These are phyloP conservation scores for Yamadazyma blattariae DNA, from an alignment of 1,139 yeast genomes.

Conservation along the genomic window DNA sequence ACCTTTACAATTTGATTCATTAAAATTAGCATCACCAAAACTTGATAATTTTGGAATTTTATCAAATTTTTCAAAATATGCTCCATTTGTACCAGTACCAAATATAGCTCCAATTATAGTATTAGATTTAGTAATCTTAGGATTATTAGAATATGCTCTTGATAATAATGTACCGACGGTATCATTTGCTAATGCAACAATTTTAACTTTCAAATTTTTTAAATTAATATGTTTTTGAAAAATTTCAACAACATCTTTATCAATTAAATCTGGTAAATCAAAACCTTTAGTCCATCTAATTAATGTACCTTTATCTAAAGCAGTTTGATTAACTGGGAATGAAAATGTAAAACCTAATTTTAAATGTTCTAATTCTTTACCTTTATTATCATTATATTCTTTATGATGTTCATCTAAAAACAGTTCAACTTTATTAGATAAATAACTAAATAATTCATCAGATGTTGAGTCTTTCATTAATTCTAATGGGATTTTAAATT, in stretches of 20 bases:
- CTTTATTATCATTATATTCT: constrained; percentile 23
- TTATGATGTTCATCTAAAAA: constrained; percentile 66
- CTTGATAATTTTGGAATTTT: constrained; percentile 64
- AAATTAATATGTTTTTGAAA: constrained; percentile 67
- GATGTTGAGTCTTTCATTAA: constrained; percentile 55
- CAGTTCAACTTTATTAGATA: constrained; percentile 64
- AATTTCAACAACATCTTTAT: constrained; percentile 71
- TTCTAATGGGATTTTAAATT: constrained; percentile 70
- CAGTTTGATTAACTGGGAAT: constrained; percentile 86
- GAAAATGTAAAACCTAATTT: constrained; percentile 90
- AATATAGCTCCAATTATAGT: constrained; percentile 86
- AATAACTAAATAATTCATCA: constrained; percentile 62
- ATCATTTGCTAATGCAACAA: constrained; percentile 90
- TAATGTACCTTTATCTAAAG: constrained; percentile 71
- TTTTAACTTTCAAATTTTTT: constrained; percentile 60
- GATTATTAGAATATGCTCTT: constrained; percentile 72
- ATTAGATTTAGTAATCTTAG: constrained; percentile 55
- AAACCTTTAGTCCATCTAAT: constrained; percentile 97
- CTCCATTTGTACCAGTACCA: constrained; percentile 97
- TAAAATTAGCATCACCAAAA: constrained; percentile 30
- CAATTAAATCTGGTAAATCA: constrained; percentile 79
- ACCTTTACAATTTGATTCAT: constrained; percentile 51
- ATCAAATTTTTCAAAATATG: constrained; percentile 73
- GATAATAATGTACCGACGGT: constrained; percentile 92
- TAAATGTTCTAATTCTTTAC: constrained; percentile 29